phyloP scores from a whole-genome alignment of 2,329 filamentous ascomycete species.

The Claviceps paspali region DNA sequence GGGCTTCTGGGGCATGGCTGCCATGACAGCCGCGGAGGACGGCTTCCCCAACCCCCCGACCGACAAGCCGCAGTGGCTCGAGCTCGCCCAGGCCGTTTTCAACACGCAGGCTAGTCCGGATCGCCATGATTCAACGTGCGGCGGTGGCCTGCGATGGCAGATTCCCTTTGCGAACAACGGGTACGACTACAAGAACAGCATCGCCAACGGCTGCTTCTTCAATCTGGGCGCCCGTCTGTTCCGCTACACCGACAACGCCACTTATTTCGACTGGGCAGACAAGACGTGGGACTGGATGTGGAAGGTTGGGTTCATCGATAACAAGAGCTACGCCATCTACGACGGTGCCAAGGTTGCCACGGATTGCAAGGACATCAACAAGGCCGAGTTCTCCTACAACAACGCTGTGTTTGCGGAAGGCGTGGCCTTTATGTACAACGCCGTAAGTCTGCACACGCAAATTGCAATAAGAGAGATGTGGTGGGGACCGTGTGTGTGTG shows the following conservation, averaged over 20 bases:
- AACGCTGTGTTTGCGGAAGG: constrained; percentile 52
- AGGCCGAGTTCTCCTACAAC: constrained; percentile 48
- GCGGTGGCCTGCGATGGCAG: constrained; percentile 67
- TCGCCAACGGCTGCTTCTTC: constrained; percentile 73
- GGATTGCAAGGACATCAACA: constrained; percentile 38
- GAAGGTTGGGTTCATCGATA: constrained; percentile 40
- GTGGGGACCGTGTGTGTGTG: too few species aligned
- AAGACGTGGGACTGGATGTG: constrained; percentile 52
- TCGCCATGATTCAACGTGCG: constrained; percentile 59
- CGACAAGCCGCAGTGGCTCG: constrained; percentile 45
- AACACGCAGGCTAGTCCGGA: constrained; percentile 43
- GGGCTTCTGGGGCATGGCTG: constrained; percentile 56
- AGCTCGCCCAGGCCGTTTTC: constrained; percentile 57
- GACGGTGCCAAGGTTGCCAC: constrained; percentile 43
- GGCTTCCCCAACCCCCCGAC: constrained; percentile 48
- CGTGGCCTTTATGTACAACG: constrained; percentile 48
- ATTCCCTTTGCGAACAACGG: constrained; percentile 65
- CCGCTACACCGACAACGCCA: constrained; percentile 50
- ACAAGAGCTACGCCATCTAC: constrained; percentile 34
- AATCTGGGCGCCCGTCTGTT: constrained; percentile 64
- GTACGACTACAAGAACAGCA: constrained; percentile 69
- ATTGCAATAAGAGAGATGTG: too few species aligned
- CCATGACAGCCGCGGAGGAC: constrained; percentile 53
- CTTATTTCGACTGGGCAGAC: constrained; percentile 50
- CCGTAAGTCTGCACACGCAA: constrained; percentile 20